Conservation (phyloP, 1,284 basidiomycete genomes). For the Papiliotrema laurentii region DNA sequence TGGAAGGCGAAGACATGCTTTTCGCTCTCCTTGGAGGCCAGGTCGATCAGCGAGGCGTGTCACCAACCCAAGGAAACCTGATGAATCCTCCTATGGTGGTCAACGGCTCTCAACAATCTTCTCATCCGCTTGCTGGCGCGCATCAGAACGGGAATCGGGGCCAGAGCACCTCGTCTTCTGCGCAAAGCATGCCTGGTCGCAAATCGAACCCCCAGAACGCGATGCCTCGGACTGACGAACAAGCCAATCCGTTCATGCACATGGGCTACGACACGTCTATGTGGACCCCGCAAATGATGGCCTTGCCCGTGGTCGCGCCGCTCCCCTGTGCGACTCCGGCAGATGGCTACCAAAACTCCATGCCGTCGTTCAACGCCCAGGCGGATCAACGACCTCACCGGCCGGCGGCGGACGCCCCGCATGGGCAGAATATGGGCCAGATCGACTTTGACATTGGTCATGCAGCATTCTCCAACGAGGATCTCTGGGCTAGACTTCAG, state of each 20-base stretch:
- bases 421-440: background rate
- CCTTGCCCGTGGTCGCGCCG: background rate
- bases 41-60: constrained; percentile 17
- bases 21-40: constrained; percentile 40
- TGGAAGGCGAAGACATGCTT: constrained; percentile 40
- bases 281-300: background rate
- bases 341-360: background rate
- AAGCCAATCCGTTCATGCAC: background rate
- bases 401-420: background rate
- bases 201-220: background rate
- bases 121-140: background rate
- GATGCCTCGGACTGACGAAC: background rate
- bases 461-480: constrained; percentile 16
- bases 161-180: background rate
- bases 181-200: background rate
- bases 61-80: background rate
- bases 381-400: background rate
- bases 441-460: background rate
- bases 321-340: background rate
- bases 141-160: background rate
- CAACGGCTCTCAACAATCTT: background rate
- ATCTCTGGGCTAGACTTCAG: constrained; percentile 40
- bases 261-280: background rate
- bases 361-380: background rate
- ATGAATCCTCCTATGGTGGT: constrained; percentile 1